These are phyloP conservation scores for Hypoxylon fuscum DNA, from an alignment of 495 filamentous ascomycete species.

Conservation along the genomic window DNA sequence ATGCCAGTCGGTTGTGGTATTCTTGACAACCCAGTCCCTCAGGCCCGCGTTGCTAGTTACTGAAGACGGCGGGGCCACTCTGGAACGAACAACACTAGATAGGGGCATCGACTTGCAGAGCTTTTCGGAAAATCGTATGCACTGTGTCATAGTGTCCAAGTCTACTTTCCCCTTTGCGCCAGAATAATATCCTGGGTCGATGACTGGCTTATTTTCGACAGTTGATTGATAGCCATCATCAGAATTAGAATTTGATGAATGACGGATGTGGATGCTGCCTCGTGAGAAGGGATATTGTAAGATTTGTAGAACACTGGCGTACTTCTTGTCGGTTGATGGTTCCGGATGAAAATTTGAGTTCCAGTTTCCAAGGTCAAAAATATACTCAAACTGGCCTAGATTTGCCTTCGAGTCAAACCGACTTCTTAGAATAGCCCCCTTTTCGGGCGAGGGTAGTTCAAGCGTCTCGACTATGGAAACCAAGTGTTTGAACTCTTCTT, in stretches of 20 bases:
- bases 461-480: background rate
- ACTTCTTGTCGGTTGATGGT: conserved; percentile 52
- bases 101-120: conserved; percentile 56
- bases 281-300: conserved; percentile 62
- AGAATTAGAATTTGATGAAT: conserved; percentile 5
- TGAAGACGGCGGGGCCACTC: conserved; percentile 49
- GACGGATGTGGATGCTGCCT: conserved; percentile 58
- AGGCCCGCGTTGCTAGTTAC: conserved; percentile 43
- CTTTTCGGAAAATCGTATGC: conserved; percentile 52
- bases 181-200: conserved; percentile 57
- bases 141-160: conserved; percentile 51
- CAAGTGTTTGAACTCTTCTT: conserved; percentile 19
- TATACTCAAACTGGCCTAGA: conserved; percentile 61
- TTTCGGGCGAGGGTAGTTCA: conserved; percentile 1
- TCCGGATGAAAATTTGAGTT: conserved; percentile 50
- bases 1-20: conserved; percentile 57
- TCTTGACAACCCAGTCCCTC: conserved; percentile 49
- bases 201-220: conserved; percentile 42
- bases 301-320: conserved; percentile 62
- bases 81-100: conserved; percentile 47
- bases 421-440: conserved; percentile 38
- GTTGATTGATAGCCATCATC: conserved; percentile 5
- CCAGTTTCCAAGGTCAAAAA: conserved; percentile 62
- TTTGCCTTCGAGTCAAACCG: conserved; percentile 45
- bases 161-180: conserved; percentile 54